Evolutionary conservation across 176 grass and related monocot genomes (phyloP).

Genomic region (barley (Hordeum vulgare)): MorexV3_pseudomolecules_assembly NC_058524.1:582401224-582401723

Average conservation of each 20-base stretch:
- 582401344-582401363: constrained; percentile 35
- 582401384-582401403: constrained; percentile 65
- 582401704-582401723: neutral
- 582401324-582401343: constrained; percentile 33
- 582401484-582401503: constrained; percentile 53
- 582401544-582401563: constrained; percentile 80
- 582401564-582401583: constrained; percentile 66
- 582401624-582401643: neutral
- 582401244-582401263: neutral
- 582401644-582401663: neutral
- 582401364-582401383: constrained; percentile 72
- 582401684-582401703: neutral
- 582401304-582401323: constrained; percentile 33
- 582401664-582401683: neutral
- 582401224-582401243: neutral
- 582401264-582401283: constrained; percentile 20
- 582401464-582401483: constrained; percentile 81
- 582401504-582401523: constrained; percentile 86
- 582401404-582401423: constrained; percentile 44
- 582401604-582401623: neutral
- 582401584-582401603: constrained; percentile 29
- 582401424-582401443: constrained; percentile 78
- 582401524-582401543: constrained; percentile 68
- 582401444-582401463: constrained; percentile 98
- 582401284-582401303: neutral